A percentile compares a stretch with the other conserved stretches of the same genome.
Conservation (phyloP, 1,139 yeast genomes). For the Suhomyces choctaworum region DNA sequence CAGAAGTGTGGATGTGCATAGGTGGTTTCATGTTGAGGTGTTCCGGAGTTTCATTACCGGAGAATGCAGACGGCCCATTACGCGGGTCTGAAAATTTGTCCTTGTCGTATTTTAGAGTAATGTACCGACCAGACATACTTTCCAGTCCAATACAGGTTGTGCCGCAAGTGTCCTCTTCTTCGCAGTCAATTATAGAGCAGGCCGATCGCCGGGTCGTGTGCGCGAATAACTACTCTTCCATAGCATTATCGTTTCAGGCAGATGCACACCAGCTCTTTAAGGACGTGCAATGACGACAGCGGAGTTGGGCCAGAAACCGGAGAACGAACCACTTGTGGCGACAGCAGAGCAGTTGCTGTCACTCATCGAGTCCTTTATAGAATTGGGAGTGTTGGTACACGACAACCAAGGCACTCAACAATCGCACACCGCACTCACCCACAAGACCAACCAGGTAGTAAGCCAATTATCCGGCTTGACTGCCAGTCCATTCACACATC, state of each 20-base stretch:
- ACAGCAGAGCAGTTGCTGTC: slow-evolving; percentile 64
- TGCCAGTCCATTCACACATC: slow-evolving; percentile 32
- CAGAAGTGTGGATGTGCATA: neutral
- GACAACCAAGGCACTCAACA: slow-evolving; percentile 83
- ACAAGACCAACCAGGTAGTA: slow-evolving; percentile 43
- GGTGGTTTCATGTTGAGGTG: neutral
- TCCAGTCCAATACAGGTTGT: too few relatives aligned
- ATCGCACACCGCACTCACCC: slow-evolving; percentile 45
- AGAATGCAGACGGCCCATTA: neutral
- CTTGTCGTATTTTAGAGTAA: slow-evolving; percentile 12
- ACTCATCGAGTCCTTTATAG: slow-evolving; percentile 81
- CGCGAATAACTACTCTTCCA: neutral
- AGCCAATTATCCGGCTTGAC: slow-evolving; percentile 39
- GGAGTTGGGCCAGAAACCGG: slow-evolving; percentile 24
- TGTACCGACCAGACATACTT: slow-evolving; percentile 6
- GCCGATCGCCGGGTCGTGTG: slow-evolving; percentile 8
- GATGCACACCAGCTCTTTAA: neutral
- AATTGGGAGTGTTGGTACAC: slow-evolving; percentile 86
- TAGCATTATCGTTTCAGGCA: too few relatives aligned
- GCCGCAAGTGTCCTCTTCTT: too few relatives aligned
- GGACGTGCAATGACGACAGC: slow-evolving; percentile 38
- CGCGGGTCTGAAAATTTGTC: slow-evolving; percentile 2
- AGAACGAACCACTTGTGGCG: slow-evolving; percentile 45
- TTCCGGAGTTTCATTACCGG: neutral
- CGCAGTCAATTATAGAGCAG: slow-evolving; percentile 9